Evolutionary conservation across 208 protist genomes (phyloP).

Genomic region (Angomonas desouzai): DNA sequence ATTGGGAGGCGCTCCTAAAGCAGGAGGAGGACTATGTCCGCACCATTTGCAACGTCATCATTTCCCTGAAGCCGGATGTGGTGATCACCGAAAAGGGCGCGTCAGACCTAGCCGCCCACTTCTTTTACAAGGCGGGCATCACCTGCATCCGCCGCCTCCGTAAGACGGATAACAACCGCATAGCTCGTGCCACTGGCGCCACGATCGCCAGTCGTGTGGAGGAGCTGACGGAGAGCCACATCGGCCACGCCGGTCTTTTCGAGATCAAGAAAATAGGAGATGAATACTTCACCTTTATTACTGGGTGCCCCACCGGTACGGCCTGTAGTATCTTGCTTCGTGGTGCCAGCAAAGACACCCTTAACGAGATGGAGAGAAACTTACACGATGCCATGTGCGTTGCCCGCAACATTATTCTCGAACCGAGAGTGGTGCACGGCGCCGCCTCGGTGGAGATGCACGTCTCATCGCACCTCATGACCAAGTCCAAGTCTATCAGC

Average conservation of each 20-base stretch:
- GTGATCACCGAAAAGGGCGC: conserved; percentile 99
- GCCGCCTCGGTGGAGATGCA: conserved; percentile 98
- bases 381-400: conserved; percentile 99
- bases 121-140: conserved; percentile 97
- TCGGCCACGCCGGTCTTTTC: conserved; percentile 98
- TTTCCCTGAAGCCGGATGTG: conserved; percentile 98
- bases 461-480: conserved; percentile 89
- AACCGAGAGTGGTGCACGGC: conserved; percentile 98
- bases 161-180: conserved; percentile 99
- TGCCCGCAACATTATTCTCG: conserved; percentile 97
- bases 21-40: conserved; percentile 99
- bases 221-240: conserved; percentile 96
- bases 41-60: conserved; percentile 96
- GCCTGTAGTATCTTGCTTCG: conserved; percentile 99
- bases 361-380: conserved; percentile 99
- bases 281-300: conserved; percentile 99
- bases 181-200: conserved; percentile 97
- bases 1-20: conserved; percentile 97
- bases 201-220: conserved; percentile 97
- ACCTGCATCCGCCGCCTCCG: conserved; percentile 97
- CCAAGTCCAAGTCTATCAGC: conserved; percentile 94
- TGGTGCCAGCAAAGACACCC: conserved; percentile 99
- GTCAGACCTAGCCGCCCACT: conserved; percentile 98
- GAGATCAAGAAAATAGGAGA: conserved; percentile 99
- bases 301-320: conserved; percentile 96